Base-by-base conservation (phyloP, 2,329 filamentous ascomycete species). In the Phialemonium atrogriseum region DNA sequence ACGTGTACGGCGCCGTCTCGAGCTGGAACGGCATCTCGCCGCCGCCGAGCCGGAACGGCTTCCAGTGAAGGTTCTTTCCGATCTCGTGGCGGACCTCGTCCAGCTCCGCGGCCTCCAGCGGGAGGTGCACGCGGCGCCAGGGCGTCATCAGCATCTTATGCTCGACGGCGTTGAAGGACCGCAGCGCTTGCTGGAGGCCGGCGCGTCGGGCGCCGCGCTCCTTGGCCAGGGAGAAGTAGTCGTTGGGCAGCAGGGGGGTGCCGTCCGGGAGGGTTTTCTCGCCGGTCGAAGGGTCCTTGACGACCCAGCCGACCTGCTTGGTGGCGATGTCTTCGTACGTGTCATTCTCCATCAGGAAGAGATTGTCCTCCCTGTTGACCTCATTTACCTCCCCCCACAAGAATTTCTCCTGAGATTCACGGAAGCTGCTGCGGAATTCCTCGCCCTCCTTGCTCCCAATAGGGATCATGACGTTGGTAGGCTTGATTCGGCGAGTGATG, bases 191-290 rank as follows among this genome's bases (percentile, higher is more conserved):
- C 40, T 69, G 63, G 14, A 70, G 46, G 12, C 56, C 65, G 7
- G 64, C 66, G 26, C 67, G 59, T 24, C 58, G 54, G 33, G 52
- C 54, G 2, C 64, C 66, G 9, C 62, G 60, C 31, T 60, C 55
- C 4, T 30, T 33, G 2, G 57, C 52, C 39, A 55, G 62, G 12
- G 40, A 32, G 3, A 16, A 11, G 8, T 32, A 24, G 18, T 33
- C 23, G 15, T 32, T 14, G 11, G 17, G 27, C 9, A 31, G 30
- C 10, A 40, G 24, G 18, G 51, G 41, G 2, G 36, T 35, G 13
- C 43, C 38, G 33, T 48, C 39, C 11, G 41, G 33, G 22, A 49
- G 45, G 24, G 37, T 10, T n/a, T 18, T 28, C 7, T 22, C 23
- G 13, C 36, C 39, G n/a, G 25, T 30, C 8, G 12, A n/a, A 5